Evolutionary conservation across 73 alveolate species (phyloP).

Genomic region (Paramecium caudatum): DNA sequence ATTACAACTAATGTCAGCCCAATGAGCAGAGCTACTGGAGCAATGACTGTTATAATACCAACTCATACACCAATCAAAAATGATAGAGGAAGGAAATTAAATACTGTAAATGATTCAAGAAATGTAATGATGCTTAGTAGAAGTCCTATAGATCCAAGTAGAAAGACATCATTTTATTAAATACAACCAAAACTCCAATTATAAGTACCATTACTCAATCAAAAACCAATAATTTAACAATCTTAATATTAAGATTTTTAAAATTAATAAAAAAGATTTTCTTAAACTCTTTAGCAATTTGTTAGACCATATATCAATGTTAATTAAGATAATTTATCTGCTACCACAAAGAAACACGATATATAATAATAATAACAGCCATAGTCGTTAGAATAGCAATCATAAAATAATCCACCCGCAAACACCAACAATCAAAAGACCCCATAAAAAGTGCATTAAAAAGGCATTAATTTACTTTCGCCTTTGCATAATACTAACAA

Average conservation of each 20-base stretch:
- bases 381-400: not conserved
- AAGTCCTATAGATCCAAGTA: not conserved
- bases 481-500: conserved; percentile 3
- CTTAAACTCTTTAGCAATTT: not conserved
- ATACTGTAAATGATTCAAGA: conserved; percentile 1
- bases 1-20: not conserved
- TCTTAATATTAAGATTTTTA: not conserved
- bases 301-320: not conserved
- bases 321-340: not conserved
- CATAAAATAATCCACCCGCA: not conserved
- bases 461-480: conserved; percentile 13
- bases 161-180: conserved; percentile 5
- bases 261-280: not conserved
- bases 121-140: not conserved
- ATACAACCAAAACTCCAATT: not conserved
- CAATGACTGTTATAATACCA: not conserved
- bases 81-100: conserved; percentile 27
- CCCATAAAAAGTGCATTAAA: not conserved
- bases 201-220: not conserved
- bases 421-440: not conserved
- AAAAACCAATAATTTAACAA: not conserved
- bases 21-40: not conserved
- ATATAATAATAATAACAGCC: not conserved
- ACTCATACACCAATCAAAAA: not conserved
- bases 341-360: not conserved